Evolutionary conservation across 768 basidiomycete genomes (phyloP).

Genomic region (Pholiota molesta): DNA sequence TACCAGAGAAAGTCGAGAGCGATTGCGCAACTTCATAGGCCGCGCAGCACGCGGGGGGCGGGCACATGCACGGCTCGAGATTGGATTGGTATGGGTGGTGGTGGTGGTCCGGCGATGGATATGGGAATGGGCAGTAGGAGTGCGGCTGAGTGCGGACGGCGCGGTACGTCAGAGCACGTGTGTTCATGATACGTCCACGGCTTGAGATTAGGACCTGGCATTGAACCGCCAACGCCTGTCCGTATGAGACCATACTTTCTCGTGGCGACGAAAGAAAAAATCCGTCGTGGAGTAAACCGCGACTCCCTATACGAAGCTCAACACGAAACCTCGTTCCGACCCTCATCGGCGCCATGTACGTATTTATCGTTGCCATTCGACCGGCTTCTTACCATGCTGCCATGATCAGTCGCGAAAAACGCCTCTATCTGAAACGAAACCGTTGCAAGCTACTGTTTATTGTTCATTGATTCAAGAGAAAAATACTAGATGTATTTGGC

Average conservation of each 20-base stretch:
- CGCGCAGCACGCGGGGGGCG: too few species aligned
- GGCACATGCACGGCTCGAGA: too few species aligned
- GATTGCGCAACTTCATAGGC: too few species aligned
- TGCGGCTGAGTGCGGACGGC: too few species aligned
- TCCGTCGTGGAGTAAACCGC: conserved; percentile 7
- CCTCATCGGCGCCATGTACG: conserved; percentile 6
- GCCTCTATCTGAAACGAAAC: neutral
- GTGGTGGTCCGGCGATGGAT: too few species aligned
- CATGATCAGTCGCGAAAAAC: neutral
- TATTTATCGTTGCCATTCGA: conserved; percentile 6
- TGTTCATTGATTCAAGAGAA: neutral
- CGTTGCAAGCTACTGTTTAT: neutral
- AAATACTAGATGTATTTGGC: conserved; percentile 58
- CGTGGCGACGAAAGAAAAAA: neutral
- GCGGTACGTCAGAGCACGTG: too few species aligned
- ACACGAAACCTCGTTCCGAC: conserved; percentile 7
- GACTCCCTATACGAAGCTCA: conserved; percentile 6
- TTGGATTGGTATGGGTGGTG: too few species aligned
- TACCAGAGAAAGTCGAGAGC: too few species aligned
- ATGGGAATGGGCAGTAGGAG: too few species aligned
- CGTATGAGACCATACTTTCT: neutral
- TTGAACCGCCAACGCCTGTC: neutral
- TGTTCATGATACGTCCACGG: too few species aligned
- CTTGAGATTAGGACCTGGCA: too few species aligned
- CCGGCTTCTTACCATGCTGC: conserved; percentile 7